These are phyloP conservation scores for Eurotiales sp. DNA, from an alignment of 2,329 filamentous ascomycete genomes.

Conservation along the genomic window DNA sequence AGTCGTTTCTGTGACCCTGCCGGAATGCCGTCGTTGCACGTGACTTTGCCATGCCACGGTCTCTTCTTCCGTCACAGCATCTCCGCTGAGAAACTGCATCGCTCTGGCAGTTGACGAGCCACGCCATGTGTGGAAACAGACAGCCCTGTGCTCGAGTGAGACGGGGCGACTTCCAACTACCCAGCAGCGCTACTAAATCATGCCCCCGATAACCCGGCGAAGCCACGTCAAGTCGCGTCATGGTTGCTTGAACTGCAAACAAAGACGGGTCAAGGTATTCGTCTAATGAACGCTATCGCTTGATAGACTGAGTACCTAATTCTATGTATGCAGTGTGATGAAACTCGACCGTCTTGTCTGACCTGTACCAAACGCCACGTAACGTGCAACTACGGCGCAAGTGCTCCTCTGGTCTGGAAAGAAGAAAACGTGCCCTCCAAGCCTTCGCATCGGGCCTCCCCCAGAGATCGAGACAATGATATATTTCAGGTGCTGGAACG, in stretches of 20 bases:
- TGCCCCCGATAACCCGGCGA: conserved; percentile 21
- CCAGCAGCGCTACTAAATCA: neutral
- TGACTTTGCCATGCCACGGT: too few relatives aligned
- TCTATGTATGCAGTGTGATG: conserved; percentile 30
- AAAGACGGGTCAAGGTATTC: conserved; percentile 24
- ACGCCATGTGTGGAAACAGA: too few relatives aligned
- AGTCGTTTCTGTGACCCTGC: too few relatives aligned
- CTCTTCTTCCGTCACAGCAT: too few relatives aligned
- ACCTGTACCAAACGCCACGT: conserved; percentile 24
- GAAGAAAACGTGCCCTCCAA: neutral
- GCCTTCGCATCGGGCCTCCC: neutral
- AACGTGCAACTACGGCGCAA: conserved; percentile 19
- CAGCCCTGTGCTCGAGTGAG: neutral
- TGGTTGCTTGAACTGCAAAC: conserved; percentile 25
- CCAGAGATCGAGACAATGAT: neutral
- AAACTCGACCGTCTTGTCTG: conserved; percentile 21
- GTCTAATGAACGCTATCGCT: too few relatives aligned
- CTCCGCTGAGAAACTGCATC: too few relatives aligned
- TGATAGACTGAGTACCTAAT: too few relatives aligned
- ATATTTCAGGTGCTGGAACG: conserved; percentile 4
- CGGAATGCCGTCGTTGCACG: too few relatives aligned
- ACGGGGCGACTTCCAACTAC: neutral
- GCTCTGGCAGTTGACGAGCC: too few relatives aligned
- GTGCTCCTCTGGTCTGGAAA: conserved; percentile 10
- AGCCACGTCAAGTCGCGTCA: conserved; percentile 27